Base-by-base conservation (phyloP, 805 yeast species). In the Yamadazyma scolyti region DNA sequence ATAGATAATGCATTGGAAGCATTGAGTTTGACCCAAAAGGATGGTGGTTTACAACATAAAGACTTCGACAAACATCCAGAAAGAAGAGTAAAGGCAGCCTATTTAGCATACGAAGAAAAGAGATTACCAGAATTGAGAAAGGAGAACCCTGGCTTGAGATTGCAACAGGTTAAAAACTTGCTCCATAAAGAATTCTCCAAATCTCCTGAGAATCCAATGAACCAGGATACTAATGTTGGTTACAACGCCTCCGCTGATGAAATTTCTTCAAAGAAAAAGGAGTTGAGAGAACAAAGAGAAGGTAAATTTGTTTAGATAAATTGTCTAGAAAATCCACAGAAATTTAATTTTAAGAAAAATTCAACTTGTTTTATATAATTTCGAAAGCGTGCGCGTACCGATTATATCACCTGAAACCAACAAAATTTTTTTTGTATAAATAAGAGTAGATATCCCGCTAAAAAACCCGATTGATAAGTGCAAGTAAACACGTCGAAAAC, bases 51-150 rank as follows among this genome's bases (percentile, higher is more conserved):
- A 19, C 57, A 63, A 24, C 61, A 60, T 39, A 78, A 78, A 48
- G 85, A 77, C 31, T 66, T 85, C 31, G 95, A 85, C 38, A 77
- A 87, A 56, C 95, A 85, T 46, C 95, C 95, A 7, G 95, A 85
- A 64, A 75, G 94, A 59, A 74, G 95, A 51, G 82, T 80, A 58
- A 85, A 84, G 63, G 86, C 90, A 16, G 95, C 95, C 0, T 66
- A 67, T 34, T 68, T 75, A 9, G 86, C 84, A 1, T 85, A 61
- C 48, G 86, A 84, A 47, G 90, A 79, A 40, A 62, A 68, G 34
- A 71, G 90, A 47, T 51, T 82, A 24, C 90, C 93, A 4, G 86
- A 81, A 48, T 35, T 81, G 33, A 77, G 79, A 57, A 69, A 77
- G 52, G 95, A 85, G 56, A 66, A 79, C 46, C 88, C 89, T 4